Conservation (phyloP, 73 alveolate species). For the Paramecium sonneborni region DNA sequence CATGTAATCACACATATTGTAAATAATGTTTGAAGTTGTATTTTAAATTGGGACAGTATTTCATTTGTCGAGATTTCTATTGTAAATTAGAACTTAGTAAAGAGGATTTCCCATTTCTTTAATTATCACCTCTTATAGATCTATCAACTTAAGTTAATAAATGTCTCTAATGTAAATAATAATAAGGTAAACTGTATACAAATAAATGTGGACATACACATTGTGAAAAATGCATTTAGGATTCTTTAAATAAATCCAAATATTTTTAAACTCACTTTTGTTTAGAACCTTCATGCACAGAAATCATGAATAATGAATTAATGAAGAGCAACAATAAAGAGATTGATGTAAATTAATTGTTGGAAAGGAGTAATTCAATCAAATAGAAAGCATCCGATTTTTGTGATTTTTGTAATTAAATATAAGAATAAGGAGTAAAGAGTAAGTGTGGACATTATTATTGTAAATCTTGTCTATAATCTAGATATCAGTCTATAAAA, state of each 20-base stretch:
- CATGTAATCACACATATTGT: constrained; percentile 19
- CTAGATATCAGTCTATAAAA: neutral
- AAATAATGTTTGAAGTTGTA: constrained; percentile 8
- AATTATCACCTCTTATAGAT: neutral
- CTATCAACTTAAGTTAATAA: neutral
- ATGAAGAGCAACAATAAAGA: neutral
- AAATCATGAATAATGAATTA: neutral
- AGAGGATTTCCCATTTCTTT: constrained; percentile 31
- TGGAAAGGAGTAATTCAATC: neutral
- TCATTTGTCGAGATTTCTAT: constrained; percentile 33
- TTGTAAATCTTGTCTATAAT: neutral
- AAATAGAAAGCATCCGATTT: constrained; percentile 1
- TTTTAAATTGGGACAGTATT: neutral
- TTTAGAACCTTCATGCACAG: constrained; percentile 11
- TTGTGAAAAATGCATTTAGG: neutral
- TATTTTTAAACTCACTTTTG: constrained; percentile 15
- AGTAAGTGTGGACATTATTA: constrained; percentile 11
- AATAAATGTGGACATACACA: constrained; percentile 24
- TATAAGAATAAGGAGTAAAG: neutral
- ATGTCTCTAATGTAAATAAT: neutral
- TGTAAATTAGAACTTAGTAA: neutral
- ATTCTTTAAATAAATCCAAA: neutral
- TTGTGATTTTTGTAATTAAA: neutral
- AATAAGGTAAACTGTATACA: neutral
- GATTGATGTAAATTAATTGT: neutral